These are phyloP conservation scores for Linnemannia zychae DNA, from an alignment of 192 early-diverging fungal genomes.

Conservation along the genomic window DNA sequence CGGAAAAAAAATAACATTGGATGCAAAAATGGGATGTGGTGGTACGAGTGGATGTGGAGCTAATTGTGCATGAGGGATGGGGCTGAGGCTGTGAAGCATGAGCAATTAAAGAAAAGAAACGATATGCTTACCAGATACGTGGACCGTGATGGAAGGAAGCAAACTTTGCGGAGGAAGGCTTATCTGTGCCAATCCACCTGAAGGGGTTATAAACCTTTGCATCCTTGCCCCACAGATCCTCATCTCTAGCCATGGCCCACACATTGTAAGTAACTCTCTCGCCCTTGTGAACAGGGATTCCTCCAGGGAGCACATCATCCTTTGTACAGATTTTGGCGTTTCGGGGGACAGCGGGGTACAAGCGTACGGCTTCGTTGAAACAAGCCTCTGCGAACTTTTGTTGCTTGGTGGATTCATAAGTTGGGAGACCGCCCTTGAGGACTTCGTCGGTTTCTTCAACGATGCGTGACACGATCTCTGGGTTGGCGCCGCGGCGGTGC, in stretches of 20 bases:
- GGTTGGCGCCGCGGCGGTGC: slow-evolving; percentile 50
- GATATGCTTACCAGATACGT: slow-evolving; percentile 42
- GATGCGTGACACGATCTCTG: slow-evolving; percentile 37
- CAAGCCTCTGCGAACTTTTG: slow-evolving; percentile 54
- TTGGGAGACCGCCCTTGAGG: slow-evolving; percentile 20
- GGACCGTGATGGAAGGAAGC: slow-evolving; percentile 72
- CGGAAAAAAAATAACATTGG: background rate
- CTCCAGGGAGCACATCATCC: slow-evolving; percentile 74
- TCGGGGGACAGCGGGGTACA: slow-evolving; percentile 73
- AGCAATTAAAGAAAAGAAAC: background rate
- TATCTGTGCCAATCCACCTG: slow-evolving; percentile 65
- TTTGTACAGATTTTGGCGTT: slow-evolving; percentile 66
- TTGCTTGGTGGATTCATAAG: slow-evolving; percentile 47
- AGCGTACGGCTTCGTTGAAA: slow-evolving; percentile 71
- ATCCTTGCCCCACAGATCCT: slow-evolving; percentile 72
- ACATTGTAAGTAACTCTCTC: slow-evolving; percentile 59
- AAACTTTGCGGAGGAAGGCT: slow-evolving; percentile 60
- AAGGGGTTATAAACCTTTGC: slow-evolving; percentile 73
- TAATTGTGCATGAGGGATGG: background rate
- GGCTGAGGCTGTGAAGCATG: background rate
- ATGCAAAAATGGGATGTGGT: background rate
- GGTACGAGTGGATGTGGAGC: too few species aligned
- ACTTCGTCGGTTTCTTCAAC: slow-evolving; percentile 48
- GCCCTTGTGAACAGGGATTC: slow-evolving; percentile 67
- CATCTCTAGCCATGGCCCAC: slow-evolving; percentile 66